Conservation (phyloP, 345 rosid genomes). For the Bruguiera parviflora region DNA sequence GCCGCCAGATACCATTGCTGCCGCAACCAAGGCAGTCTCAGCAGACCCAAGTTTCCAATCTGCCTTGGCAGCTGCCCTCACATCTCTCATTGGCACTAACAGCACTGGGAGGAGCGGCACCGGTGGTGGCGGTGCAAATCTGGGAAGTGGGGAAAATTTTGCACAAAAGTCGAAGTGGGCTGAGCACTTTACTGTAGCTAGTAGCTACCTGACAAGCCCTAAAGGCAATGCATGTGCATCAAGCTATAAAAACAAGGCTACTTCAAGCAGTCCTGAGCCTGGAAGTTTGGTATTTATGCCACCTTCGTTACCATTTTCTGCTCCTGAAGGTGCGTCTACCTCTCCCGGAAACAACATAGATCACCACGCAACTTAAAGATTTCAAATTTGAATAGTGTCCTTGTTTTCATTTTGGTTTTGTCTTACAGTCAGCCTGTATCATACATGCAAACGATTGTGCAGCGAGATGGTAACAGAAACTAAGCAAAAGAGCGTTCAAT, state of each 20-base stretch:
- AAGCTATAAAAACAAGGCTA: slow-evolving; percentile 30
- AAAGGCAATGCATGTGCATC: slow-evolving; percentile 33
- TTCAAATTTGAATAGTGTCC: background rate
- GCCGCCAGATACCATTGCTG: slow-evolving; percentile 46
- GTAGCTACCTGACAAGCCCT: slow-evolving; percentile 2
- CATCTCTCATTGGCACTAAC: slow-evolving; percentile 53
- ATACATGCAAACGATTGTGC: background rate
- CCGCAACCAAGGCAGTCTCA: slow-evolving; percentile 65
- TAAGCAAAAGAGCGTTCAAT: background rate
- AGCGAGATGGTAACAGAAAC: background rate
- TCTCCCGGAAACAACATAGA: slow-evolving; percentile 33
- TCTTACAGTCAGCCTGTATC: background rate
- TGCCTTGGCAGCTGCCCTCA: slow-evolving; percentile 63
- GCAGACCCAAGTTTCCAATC: slow-evolving; percentile 81
- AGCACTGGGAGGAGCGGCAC: background rate
- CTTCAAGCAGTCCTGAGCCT: slow-evolving; percentile 22
- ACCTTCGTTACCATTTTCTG: slow-evolving; percentile 30
- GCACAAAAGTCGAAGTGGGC: slow-evolving; percentile 30
- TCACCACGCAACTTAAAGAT: slow-evolving; percentile 19
- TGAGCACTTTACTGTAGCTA: slow-evolving; percentile 13
- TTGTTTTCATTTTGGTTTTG: background rate
- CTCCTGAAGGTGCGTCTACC: slow-evolving; percentile 34
- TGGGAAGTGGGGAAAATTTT: slow-evolving; percentile 5
- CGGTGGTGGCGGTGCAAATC: slow-evolving; percentile 8
- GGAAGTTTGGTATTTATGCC: slow-evolving; percentile 31